phyloP scores from a whole-genome alignment of 2,329 filamentous ascomycete genomes.

The Aspergillus hortae region DNA sequence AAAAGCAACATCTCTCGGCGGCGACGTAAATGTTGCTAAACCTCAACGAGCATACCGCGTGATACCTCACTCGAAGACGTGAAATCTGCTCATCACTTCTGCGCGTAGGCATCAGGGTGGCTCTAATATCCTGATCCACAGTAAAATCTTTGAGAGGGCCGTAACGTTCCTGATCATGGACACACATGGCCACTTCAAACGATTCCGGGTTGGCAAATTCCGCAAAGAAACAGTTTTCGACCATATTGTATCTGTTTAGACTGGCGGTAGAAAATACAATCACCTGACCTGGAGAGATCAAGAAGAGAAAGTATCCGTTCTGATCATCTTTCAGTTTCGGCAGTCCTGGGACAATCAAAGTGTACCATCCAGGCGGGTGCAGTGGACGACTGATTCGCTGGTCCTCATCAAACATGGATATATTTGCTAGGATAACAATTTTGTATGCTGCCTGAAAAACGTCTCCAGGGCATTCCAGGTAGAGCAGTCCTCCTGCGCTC shows the following conservation, averaged over 20 bases:
- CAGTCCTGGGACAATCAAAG: slow-evolving; percentile 26
- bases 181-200: slow-evolving; percentile 26
- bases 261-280: slow-evolving; percentile 28
- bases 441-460: not conserved
- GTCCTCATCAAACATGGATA: not conserved
- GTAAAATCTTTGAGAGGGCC: slow-evolving; percentile 29
- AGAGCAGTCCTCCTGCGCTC: not conserved
- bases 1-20: slow-evolving; percentile 28
- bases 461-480: not conserved
- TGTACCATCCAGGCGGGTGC: slow-evolving; percentile 19
- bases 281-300: slow-evolving; percentile 21
- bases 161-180: slow-evolving; percentile 23
- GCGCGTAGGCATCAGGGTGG: not conserved
- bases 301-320: slow-evolving; percentile 28
- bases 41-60: slow-evolving; percentile 26
- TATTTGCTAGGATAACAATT: not conserved
- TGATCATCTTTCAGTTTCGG: slow-evolving; percentile 22
- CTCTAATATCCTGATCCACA: slow-evolving; percentile 22
- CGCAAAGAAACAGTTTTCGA: slow-evolving; percentile 28
- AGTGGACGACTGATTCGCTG: not conserved
- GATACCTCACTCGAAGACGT: slow-evolving; percentile 19
- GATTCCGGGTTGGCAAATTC: slow-evolving; percentile 22
- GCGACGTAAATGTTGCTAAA: slow-evolving; percentile 27
- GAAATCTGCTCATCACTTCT: too few relatives aligned
- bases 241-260: slow-evolving; percentile 21